phyloP scores from a whole-genome alignment of 1,139 yeast species.

The Geotrichum reessii region DNA sequence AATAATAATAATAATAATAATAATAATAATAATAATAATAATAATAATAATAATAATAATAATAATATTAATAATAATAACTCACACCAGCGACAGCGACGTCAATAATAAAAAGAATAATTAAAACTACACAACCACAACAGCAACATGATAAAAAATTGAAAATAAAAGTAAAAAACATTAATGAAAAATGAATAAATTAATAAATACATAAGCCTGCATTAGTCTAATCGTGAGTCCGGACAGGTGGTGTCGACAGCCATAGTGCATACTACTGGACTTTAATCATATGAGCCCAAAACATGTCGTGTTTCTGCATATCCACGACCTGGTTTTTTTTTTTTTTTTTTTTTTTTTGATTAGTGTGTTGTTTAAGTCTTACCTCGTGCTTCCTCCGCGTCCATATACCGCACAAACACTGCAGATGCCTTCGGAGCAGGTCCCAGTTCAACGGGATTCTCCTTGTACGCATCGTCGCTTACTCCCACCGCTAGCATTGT shows the following conservation, averaged over 20 bases:
- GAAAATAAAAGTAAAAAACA: not conserved
- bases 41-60: no score
- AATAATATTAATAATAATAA: no score
- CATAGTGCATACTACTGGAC: not conserved
- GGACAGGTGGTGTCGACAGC: not conserved
- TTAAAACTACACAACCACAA: no score
- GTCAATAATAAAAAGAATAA: no score
- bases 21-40: no score
- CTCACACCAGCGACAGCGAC: no score
- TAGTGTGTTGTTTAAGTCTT: not conserved
- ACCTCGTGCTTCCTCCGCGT: constrained; percentile 8
- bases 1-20: no score
- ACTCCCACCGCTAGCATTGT: constrained; percentile 48
- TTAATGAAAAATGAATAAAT: not conserved
- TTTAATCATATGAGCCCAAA: not conserved
- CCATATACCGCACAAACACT: constrained; percentile 21
- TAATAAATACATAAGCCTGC: not conserved
- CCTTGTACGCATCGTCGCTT: constrained; percentile 30
- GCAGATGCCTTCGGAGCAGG: constrained; percentile 21
- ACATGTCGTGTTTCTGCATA: not conserved
- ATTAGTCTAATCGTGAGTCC: not conserved
- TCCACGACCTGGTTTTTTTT: no score
- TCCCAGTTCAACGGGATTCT: constrained; percentile 25
- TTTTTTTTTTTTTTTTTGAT: no score
- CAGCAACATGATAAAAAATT: not conserved